Evolutionary conservation across 192 early-diverging fungal genomes (phyloP).

Genomic region (Spizellomyces punctatus): DNA sequence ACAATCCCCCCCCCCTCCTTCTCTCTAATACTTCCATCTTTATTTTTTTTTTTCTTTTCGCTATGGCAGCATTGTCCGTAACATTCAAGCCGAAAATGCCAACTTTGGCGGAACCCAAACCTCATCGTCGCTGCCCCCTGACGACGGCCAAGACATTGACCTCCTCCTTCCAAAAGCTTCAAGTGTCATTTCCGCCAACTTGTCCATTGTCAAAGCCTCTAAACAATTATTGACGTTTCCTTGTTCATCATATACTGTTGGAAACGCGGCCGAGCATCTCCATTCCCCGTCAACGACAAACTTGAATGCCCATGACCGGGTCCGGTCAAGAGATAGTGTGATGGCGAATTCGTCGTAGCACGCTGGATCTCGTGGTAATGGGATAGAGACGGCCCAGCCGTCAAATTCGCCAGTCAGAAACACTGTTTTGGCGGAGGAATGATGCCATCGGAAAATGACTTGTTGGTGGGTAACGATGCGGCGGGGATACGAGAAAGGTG

Average conservation of each 20-base stretch:
- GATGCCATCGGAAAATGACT: conserved; percentile 30
- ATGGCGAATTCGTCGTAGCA: conserved; percentile 25
- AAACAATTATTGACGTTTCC: conserved; percentile 31
- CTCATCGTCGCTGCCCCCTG: too few relatives aligned
- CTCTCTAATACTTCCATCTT: too few relatives aligned
- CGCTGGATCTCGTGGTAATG: conserved; percentile 6
- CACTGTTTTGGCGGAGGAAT: conserved; percentile 4
- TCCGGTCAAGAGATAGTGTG: conserved; percentile 19
- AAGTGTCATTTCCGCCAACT: conserved; percentile 7
- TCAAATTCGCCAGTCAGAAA: conserved; percentile 33
- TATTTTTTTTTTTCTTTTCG: too few relatives aligned
- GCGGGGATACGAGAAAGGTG: too few relatives aligned
- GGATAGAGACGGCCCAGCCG: conserved; percentile 23
- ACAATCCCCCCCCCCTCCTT: too few relatives aligned
- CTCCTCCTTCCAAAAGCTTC: not conserved
- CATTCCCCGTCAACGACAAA: conserved; percentile 37
- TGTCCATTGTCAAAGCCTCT: conserved; percentile 3
- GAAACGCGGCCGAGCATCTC: conserved; percentile 22
- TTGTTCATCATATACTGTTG: conserved; percentile 8
- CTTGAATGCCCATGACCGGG: conserved; percentile 16
- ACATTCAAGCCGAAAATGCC: too few relatives aligned
- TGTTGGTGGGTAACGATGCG: not conserved
- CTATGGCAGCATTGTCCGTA: too few relatives aligned
- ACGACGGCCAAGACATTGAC: too few relatives aligned
- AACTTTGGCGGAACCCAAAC: too few relatives aligned